A percentile compares a stretch with the other conserved stretches of the same genome.
Evolutionary conservation across 345 rosid species (phyloP).

Genomic region (Brassica rapa): DNA sequence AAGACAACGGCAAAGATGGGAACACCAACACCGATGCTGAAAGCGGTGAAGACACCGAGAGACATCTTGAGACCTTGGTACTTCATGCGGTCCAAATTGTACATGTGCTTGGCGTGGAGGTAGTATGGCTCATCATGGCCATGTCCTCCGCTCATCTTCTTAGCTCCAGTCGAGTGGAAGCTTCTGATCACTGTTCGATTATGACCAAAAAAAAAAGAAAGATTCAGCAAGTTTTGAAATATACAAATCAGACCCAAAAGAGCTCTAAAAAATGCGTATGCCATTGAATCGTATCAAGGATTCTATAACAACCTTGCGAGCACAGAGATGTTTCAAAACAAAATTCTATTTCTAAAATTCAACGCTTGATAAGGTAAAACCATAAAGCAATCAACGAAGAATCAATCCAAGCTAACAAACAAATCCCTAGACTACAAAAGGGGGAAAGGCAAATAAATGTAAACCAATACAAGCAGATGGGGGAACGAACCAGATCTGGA

Average conservation of each 20-base stretch:
- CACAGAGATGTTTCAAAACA: too few relatives aligned
- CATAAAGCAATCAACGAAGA: too few relatives aligned
- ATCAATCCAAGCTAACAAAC: too few relatives aligned
- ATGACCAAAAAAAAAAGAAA: background rate
- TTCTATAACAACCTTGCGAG: too few relatives aligned
- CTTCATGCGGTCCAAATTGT: slow-evolving; percentile 94
- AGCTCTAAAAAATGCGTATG: background rate
- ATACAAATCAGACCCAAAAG: background rate
- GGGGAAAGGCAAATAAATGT: too few relatives aligned
- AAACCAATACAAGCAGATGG: too few relatives aligned
- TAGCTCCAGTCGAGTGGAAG: slow-evolving; percentile 40
- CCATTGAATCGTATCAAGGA: too few relatives aligned
- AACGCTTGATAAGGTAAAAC: too few relatives aligned
- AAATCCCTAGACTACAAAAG: too few relatives aligned
- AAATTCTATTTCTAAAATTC: too few relatives aligned
- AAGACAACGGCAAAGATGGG: slow-evolving; percentile 90
- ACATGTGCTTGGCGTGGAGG: slow-evolving; percentile 95
- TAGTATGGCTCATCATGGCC: slow-evolving; percentile 76
- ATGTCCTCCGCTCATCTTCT: slow-evolving; percentile 63
- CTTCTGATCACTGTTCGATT: slow-evolving; percentile 35
- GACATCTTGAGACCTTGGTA: slow-evolving; percentile 79
- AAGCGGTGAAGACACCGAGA: slow-evolving; percentile 78
- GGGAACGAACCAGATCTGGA: too few relatives aligned
- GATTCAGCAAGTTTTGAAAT: too few relatives aligned
- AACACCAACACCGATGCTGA: slow-evolving; percentile 81